These are phyloP conservation scores for Cercospora sesami DNA, from an alignment of 2,329 filamentous ascomycete genomes.

Conservation along the genomic window DNA sequence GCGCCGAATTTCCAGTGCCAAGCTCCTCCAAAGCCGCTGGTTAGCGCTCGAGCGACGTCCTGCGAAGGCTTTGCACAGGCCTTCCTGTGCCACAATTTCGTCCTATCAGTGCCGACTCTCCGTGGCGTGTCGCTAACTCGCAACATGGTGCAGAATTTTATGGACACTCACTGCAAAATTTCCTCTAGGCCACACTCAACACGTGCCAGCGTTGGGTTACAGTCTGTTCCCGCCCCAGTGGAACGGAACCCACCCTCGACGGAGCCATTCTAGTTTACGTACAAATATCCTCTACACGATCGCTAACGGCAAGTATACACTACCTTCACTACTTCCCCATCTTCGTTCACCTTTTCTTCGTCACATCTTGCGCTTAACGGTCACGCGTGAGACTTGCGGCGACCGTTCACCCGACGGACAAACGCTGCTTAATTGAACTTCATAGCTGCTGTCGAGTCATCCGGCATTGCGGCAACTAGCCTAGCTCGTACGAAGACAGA, in stretches of 20 bases:
- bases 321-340: neutral
- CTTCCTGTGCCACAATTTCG: constrained; percentile 1
- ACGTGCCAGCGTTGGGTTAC: constrained; percentile 17
- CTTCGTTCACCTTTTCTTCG: constrained; percentile 1
- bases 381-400: constrained; percentile 3
- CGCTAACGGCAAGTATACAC: constrained; percentile 20
- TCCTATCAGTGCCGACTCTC: constrained; percentile 6
- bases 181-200: constrained; percentile 18
- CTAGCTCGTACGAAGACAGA: neutral
- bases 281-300: constrained; percentile 7
- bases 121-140: constrained; percentile 3
- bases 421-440: constrained; percentile 11
- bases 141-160: constrained; percentile 9
- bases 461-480: neutral
- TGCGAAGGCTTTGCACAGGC: constrained; percentile 4
- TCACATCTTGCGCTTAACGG: constrained; percentile 14
- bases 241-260: neutral
- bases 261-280: constrained; percentile 9
- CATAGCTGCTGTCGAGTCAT: neutral
- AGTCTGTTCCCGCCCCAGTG: constrained; percentile 3
- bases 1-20: constrained; percentile 5
- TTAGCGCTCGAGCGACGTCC: constrained; percentile 10
- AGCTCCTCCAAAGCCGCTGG: constrained; percentile 10
- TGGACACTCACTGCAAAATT: constrained; percentile 12
- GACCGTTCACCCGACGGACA: constrained; percentile 7